Evolutionary conservation across 306 rosid species (phyloP).

Genomic region (Quercus cerris): DNA sequence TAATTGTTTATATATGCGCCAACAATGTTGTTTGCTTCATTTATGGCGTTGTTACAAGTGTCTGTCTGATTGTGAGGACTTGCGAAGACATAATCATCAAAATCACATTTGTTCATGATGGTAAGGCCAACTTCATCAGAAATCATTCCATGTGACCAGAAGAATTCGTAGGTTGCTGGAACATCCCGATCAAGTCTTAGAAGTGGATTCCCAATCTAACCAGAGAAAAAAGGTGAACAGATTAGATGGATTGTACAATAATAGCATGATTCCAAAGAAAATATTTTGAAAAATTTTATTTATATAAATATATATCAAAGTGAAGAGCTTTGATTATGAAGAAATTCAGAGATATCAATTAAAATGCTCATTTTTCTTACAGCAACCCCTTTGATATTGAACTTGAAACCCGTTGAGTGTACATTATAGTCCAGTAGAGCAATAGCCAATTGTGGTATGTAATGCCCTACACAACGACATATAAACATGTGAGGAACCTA

Average conservation of each 20-base stretch:
- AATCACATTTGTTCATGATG: slow-evolving; percentile 64
- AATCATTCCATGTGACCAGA: slow-evolving; percentile 96
- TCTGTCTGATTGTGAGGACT: slow-evolving; percentile 51
- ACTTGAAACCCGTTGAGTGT: slow-evolving; percentile 65
- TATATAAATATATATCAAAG: neutral
- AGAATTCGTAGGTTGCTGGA: slow-evolving; percentile 69
- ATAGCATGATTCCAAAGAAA: neutral
- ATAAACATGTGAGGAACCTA: neutral
- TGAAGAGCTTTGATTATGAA: neutral
- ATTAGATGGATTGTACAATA: slow-evolving; percentile 9
- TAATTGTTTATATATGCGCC: slow-evolving; percentile 61
- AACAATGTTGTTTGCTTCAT: slow-evolving; percentile 47
- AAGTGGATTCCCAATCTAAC: slow-evolving; percentile 91
- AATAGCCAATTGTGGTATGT: slow-evolving; percentile 76
- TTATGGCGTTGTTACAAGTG: slow-evolving; percentile 49
- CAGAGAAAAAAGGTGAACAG: neutral
- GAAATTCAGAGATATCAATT: neutral
- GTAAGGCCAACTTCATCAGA: slow-evolving; percentile 79
- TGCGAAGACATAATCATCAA: slow-evolving; percentile 46
- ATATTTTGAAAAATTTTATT: neutral
- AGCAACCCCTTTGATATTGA: slow-evolving; percentile 86
- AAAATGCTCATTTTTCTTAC: slow-evolving; percentile 40
- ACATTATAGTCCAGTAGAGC: slow-evolving; percentile 65
- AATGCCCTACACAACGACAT: slow-evolving; percentile 55
- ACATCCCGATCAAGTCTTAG: slow-evolving; percentile 65